phyloP scores from a whole-genome alignment of 1,284 basidiomycete genomes.

The Anthracocystis walkeri region DNA sequence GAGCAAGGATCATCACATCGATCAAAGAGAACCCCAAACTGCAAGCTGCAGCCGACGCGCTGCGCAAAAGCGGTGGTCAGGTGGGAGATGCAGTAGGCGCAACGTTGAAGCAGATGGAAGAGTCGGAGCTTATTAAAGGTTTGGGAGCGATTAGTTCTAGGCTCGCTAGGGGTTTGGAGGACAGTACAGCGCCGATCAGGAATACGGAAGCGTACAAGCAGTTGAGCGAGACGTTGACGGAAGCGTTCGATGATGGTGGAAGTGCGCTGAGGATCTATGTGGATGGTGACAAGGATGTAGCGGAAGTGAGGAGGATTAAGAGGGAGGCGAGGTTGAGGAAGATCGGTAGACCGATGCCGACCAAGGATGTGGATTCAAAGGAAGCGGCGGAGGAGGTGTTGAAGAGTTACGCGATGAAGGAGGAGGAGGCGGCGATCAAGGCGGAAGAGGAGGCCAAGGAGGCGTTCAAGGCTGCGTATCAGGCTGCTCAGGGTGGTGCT shows the following conservation, averaged over 20 bases:
- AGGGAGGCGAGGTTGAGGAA: slow-evolving; percentile 63
- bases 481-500: slow-evolving; percentile 14
- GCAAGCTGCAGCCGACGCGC: slow-evolving; percentile 88
- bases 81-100: slow-evolving; percentile 92
- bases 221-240: slow-evolving; percentile 86
- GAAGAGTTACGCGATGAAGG: slow-evolving; percentile 52
- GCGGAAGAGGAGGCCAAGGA: slow-evolving; percentile 15
- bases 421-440: slow-evolving; percentile 41
- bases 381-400: slow-evolving; percentile 53
- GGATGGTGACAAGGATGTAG: slow-evolving; percentile 77
- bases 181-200: slow-evolving; percentile 75
- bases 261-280: slow-evolving; percentile 74
- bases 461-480: slow-evolving; percentile 8
- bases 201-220: slow-evolving; percentile 95
- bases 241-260: slow-evolving; percentile 93
- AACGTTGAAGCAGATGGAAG: slow-evolving; percentile 90
- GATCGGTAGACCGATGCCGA: slow-evolving; percentile 63
- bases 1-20: slow-evolving; percentile 89
- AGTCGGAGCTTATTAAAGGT: slow-evolving; percentile 88
- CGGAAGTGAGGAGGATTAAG: slow-evolving; percentile 73
- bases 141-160: slow-evolving; percentile 60
- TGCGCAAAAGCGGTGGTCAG: slow-evolving; percentile 87
- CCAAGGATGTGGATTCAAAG: slow-evolving; percentile 59
- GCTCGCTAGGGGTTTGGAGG: slow-evolving; percentile 60
- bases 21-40: slow-evolving; percentile 96